These are phyloP conservation scores for Neofusicoccum sp. DNA, from an alignment of 2,329 filamentous ascomycete species.

Conservation along the genomic window DNA sequence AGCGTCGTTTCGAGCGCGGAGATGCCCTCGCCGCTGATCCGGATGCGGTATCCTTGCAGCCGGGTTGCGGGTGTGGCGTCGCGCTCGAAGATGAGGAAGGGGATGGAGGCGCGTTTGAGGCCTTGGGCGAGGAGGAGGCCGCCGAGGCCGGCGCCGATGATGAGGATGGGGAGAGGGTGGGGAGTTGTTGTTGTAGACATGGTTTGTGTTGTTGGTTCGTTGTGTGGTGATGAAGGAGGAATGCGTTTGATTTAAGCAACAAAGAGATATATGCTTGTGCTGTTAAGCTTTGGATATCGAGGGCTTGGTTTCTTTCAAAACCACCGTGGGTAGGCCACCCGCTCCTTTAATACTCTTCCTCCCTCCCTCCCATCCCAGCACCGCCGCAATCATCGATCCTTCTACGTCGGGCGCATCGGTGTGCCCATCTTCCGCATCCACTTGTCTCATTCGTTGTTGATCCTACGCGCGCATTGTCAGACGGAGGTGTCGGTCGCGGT, in stretches of 20 bases:
- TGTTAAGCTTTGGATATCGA: not conserved
- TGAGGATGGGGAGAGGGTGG: slow-evolving; percentile 41
- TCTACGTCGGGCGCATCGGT: too few relatives aligned
- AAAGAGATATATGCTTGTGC: not conserved
- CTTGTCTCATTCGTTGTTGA: too few relatives aligned
- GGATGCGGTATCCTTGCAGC: slow-evolving; percentile 64
- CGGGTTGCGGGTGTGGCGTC: slow-evolving; percentile 57
- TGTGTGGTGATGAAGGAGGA: not conserved
- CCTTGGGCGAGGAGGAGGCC: slow-evolving; percentile 36
- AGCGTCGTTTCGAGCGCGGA: not conserved
- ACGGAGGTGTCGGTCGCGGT: too few relatives aligned
- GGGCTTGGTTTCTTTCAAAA: not conserved
- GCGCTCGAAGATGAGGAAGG: slow-evolving; percentile 41
- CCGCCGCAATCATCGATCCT: not conserved
- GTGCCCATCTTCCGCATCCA: too few relatives aligned
- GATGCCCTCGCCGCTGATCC: slow-evolving; percentile 29
- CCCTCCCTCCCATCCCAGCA: not conserved
- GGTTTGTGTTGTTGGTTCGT: not conserved
- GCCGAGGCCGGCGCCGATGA: slow-evolving; percentile 36
- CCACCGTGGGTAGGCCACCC: not conserved
- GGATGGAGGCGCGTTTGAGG: slow-evolving; percentile 33
- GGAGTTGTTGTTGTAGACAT: not conserved
- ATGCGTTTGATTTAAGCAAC: not conserved
- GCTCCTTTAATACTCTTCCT: not conserved
- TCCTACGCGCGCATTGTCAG: too few relatives aligned